Evolutionary conservation across 441 rosid genomes (phyloP), one percentile per base, ranked within the genome.

Genomic region (Mallotus japonicus): DNA sequence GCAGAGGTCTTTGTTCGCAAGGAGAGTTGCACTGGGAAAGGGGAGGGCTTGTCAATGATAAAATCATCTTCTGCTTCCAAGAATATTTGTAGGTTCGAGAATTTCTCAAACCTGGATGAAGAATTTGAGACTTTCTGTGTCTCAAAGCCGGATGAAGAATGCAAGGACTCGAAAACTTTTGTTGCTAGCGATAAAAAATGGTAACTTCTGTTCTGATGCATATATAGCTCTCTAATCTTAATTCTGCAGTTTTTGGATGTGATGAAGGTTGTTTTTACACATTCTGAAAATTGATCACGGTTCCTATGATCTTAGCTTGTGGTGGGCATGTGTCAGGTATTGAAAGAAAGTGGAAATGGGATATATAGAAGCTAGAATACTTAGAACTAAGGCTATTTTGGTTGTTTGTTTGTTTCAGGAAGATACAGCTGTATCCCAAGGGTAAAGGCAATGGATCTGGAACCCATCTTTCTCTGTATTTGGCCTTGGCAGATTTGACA

Each of bases 1-100:
- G 90, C 83, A 34, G 94, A 91, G 77, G 46, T 69, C 19, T 86
- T 84, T 71, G 89, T 88, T n/a, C 60, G 82, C 2, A 83, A 76
- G 61, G 97, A 88, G 82, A 86, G 73, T 60, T 78, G 80, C 73
- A 74, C 75, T 3, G 87, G 90, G n/a, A 75, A 76, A 75, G 88
- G 88, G 68, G 91, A 89, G 79, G 78, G 84, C 64, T 82, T 91
- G 56, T 80, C 79, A 40, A 78, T 89, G 90, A 24, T 69, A 5
- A 83, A 79, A 51, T 82, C 80, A 32, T 16, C 72, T 28, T 14
- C 63, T 13, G 14, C 67, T n/a, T 19, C 54, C 67, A 80, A 74
- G 65, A 65, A 74, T 67, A 22, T 62, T 9, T 87, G 88, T 87
- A 79, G 56, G 75, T 71, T 87, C 19, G 76, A 78, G 37, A 75